Evolutionary conservation across 257 asterid genomes (phyloP).

Genomic region (Solanum sparsipilum): DNA sequence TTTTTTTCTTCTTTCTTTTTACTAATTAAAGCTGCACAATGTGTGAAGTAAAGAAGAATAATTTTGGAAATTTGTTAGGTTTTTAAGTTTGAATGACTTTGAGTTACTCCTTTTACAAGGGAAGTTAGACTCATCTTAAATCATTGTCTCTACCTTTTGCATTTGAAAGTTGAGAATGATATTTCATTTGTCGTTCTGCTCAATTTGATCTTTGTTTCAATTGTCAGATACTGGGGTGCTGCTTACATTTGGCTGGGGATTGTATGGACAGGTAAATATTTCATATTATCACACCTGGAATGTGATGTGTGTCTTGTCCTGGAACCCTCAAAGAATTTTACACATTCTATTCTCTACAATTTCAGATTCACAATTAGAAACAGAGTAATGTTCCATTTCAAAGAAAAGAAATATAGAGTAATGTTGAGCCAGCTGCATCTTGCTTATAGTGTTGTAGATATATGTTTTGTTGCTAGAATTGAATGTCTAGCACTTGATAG

Average conservation of each 20-base stretch:
- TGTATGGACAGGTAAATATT: slow-evolving; percentile 51
- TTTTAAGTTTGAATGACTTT: too few species aligned
- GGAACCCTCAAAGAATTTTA: not conserved
- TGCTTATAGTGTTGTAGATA: not conserved
- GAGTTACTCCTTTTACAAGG: too few species aligned
- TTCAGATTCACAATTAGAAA: not conserved
- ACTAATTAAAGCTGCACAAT: not conserved
- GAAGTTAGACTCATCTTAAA: not conserved
- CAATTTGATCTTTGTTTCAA: not conserved
- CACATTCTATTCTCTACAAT: not conserved
- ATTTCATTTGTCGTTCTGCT: not conserved
- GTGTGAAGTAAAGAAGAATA: not conserved
- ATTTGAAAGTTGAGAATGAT: not conserved
- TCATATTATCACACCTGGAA: not conserved
- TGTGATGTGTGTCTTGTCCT: not conserved
- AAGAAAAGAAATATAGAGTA: not conserved
- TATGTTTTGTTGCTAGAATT: not conserved
- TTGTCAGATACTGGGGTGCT: slow-evolving; percentile 51
- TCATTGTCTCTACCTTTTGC: not conserved
- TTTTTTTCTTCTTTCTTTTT: too few species aligned
- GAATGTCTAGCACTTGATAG: not conserved
- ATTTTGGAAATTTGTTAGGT: too few species aligned
- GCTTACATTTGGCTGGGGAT: slow-evolving; percentile 83
- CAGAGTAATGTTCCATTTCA: not conserved
- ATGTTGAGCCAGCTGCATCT: not conserved